These are phyloP conservation scores for Colletotrichum eleusines DNA, from an alignment of 2,329 filamentous ascomycete genomes.

Conservation along the genomic window DNA sequence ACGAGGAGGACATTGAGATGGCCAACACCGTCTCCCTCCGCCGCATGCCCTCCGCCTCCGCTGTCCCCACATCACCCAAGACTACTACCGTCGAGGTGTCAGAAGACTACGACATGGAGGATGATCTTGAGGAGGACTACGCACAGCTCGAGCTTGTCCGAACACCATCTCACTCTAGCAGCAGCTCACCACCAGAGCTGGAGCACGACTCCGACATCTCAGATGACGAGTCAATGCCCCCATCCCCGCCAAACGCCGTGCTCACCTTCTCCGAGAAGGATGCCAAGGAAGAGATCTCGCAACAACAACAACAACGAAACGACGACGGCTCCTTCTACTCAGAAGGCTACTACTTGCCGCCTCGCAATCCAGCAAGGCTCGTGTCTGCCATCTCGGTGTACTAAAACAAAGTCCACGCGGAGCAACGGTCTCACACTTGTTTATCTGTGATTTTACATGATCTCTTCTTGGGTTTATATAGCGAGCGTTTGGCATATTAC, in stretches of 20 bases:
- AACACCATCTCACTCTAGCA: slow-evolving; percentile 72
- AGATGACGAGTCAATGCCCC: slow-evolving; percentile 80
- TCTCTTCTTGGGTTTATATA: slow-evolving; percentile 37
- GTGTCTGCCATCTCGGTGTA: slow-evolving; percentile 70
- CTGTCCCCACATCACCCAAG: slow-evolving; percentile 32
- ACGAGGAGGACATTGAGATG: slow-evolving; percentile 72
- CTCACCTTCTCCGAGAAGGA: slow-evolving; percentile 73
- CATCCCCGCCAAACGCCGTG: slow-evolving; percentile 71
- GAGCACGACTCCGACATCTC: slow-evolving; percentile 76
- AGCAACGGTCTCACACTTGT: slow-evolving; percentile 33
- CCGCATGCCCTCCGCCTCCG: slow-evolving; percentile 56
- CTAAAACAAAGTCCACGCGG: slow-evolving; percentile 49
- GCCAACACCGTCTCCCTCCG: slow-evolving; percentile 60
- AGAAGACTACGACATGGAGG: slow-evolving; percentile 60
- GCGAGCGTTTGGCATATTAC: slow-evolving; percentile 45
- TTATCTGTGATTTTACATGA: slow-evolving; percentile 38
- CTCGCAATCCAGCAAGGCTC: slow-evolving; percentile 63
- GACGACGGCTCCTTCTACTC: slow-evolving; percentile 58
- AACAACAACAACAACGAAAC: slow-evolving; percentile 57
- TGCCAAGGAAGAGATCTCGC: slow-evolving; percentile 53
- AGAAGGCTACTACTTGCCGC: slow-evolving; percentile 66
- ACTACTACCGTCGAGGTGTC: slow-evolving; percentile 52
- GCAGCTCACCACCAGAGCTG: slow-evolving; percentile 73
- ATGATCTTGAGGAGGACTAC: slow-evolving; percentile 74
- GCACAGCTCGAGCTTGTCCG: slow-evolving; percentile 75